Evolutionary conservation across 176 grass and related monocot genomes (phyloP).

Genomic region (Aechmea fasciata): DNA sequence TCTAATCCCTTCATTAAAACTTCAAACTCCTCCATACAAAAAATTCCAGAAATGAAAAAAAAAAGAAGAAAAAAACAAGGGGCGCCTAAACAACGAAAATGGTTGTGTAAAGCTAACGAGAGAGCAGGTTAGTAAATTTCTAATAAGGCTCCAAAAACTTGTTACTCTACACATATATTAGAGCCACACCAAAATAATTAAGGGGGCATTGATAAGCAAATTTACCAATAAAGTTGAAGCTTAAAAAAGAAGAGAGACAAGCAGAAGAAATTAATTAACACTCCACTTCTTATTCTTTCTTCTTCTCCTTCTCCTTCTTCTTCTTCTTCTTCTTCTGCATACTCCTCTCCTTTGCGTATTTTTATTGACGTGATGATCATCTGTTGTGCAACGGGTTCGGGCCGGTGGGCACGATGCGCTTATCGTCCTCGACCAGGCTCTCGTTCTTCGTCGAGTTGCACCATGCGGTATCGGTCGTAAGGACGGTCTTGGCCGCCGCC

Average conservation of each 20-base stretch:
- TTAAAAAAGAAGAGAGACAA: slow-evolving; percentile 43
- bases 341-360: neutral
- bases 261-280: slow-evolving; percentile 42
- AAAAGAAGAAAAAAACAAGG: neutral
- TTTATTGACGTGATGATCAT: slow-evolving; percentile 17
- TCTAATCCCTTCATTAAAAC: neutral
- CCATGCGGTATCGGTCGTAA: neutral
- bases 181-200: neutral
- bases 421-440: slow-evolving; percentile 34
- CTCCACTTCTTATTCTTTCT: slow-evolving; percentile 49
- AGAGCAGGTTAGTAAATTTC: neutral
- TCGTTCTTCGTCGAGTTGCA: neutral
- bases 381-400: slow-evolving; percentile 69
- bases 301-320: slow-evolving; percentile 34
- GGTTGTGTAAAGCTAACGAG: neutral
- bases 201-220: neutral
- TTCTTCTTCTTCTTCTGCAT: neutral
- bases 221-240: neutral
- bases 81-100: neutral
- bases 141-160: neutral
- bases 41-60: neutral
- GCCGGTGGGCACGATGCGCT: slow-evolving; percentile 62
- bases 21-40: neutral
- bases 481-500: slow-evolving; percentile 25
- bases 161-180: slow-evolving; percentile 31